Conservation (phyloP, 2,329 filamentous ascomycete genomes). For the Epichloe brachyelytri region DNA sequence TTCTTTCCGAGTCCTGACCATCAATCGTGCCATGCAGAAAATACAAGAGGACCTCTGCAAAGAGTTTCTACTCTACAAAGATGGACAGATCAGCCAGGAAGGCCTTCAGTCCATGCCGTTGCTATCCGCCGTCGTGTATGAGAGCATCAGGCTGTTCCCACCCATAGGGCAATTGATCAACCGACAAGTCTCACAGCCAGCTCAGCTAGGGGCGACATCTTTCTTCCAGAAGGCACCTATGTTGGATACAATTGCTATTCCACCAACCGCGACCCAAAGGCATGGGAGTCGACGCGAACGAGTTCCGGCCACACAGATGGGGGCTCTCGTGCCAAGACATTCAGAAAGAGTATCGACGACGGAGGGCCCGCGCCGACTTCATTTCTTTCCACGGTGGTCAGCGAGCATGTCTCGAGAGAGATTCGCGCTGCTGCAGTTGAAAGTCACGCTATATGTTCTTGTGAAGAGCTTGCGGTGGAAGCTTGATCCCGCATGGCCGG, state of each 20-base stretch:
- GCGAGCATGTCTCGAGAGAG: constrained; percentile 26
- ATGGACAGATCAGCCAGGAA: constrained; percentile 6
- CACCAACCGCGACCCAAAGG: constrained; percentile 21
- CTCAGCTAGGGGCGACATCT: constrained; percentile 17
- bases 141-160: constrained; percentile 33
- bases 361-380: constrained; percentile 23
- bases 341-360: constrained; percentile 20
- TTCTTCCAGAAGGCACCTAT: constrained; percentile 23
- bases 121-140: constrained; percentile 31
- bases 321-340: constrained; percentile 22
- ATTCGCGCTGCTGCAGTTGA: constrained; percentile 25
- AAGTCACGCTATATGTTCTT: constrained; percentile 20
- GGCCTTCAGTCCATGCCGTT: constrained; percentile 23
- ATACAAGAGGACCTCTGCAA: constrained; percentile 18
- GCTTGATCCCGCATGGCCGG: constrained; percentile 19
- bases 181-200: constrained; percentile 18
- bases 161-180: constrained; percentile 37
- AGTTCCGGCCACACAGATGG: constrained; percentile 28
- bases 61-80: constrained; percentile 15
- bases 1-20: not conserved
- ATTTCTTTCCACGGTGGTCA: constrained; percentile 29
- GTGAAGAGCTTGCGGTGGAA: constrained; percentile 16
- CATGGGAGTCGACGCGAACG: constrained; percentile 21
- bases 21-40: constrained; percentile 5
- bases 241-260: constrained; percentile 28